A percentile compares a stretch with the other conserved stretches of the same genome.
These are phyloP conservation scores for Paecilomyces fulvus DNA, from an alignment of 2,329 filamentous ascomycete genomes.

Conservation along the genomic window DNA sequence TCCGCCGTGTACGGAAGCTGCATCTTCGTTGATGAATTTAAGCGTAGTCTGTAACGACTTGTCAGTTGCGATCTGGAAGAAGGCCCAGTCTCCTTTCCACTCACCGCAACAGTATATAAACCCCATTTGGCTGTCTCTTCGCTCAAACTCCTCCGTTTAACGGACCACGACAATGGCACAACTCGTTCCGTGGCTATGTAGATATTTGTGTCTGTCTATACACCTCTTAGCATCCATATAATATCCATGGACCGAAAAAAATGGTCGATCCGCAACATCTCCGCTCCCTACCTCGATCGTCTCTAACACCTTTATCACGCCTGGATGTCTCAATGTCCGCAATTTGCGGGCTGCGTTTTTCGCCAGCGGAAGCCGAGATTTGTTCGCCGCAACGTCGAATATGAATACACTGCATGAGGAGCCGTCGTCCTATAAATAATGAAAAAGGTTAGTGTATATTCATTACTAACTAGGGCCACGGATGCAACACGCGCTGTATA, in stretches of 20 bases:
- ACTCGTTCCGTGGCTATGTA: constrained; percentile 94
- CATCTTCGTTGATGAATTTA: constrained; percentile 94
- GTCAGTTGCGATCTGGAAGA: not conserved
- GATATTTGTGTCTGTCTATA: constrained; percentile 81
- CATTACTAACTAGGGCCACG: not conserved
- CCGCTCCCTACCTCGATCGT: constrained; percentile 67
- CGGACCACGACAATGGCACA: constrained; percentile 79
- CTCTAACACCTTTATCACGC: constrained; percentile 87
- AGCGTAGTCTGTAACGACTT: constrained; percentile 60
- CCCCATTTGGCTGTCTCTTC: constrained; percentile 98
- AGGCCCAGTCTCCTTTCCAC: constrained; percentile 5
- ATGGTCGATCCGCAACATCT: not conserved
- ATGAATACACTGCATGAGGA: constrained; percentile 95
- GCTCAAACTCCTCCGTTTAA: constrained; percentile 76
- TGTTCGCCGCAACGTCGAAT: constrained; percentile 79
- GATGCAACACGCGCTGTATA: not conserved
- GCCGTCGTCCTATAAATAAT: constrained; percentile 70
- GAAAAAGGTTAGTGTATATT: not conserved
- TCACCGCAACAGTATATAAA: constrained; percentile 71
- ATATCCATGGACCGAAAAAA: not conserved
- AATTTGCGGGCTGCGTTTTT: constrained; percentile 92
- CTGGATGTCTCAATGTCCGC: constrained; percentile 85
- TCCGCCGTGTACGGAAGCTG: constrained; percentile 80
- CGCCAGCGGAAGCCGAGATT: constrained; percentile 72
- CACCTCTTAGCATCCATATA: constrained; percentile 7